A percentile compares a stretch with the other conserved stretches of the same genome.
phyloP scores from a whole-genome alignment of 83 land plant genomes.

The Thuja plicata region DNA sequence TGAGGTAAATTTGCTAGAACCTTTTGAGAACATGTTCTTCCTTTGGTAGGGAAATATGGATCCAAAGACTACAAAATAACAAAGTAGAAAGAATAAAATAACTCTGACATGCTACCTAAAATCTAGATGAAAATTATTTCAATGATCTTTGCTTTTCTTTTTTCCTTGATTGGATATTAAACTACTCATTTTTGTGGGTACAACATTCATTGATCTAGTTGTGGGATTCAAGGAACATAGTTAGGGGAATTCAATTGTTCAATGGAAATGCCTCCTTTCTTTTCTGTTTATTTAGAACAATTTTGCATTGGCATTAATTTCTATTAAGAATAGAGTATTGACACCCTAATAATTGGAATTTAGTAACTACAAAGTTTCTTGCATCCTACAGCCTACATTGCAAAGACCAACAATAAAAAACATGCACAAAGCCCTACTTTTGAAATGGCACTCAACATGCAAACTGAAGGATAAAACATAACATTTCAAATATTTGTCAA shows the following conservation, averaged over 20 bases:
- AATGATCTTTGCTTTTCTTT: background rate
- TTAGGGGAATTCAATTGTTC: background rate
- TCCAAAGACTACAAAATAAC: slow-evolving; percentile 24
- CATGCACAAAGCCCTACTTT: slow-evolving; percentile 54
- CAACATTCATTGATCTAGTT: no score
- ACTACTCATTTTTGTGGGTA: background rate
- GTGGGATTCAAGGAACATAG: background rate
- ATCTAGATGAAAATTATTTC: slow-evolving; percentile 8
- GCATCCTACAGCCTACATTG: slow-evolving; percentile 36
- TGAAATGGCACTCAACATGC: no score
- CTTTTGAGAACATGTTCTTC: background rate
- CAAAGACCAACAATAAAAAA: slow-evolving; percentile 31
- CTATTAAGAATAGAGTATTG: background rate
- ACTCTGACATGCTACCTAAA: slow-evolving; percentile 42
- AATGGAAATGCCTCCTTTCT: background rate
- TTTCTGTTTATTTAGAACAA: no score
- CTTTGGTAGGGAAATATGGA: slow-evolving; percentile 19
- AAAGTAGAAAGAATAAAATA: slow-evolving; percentile 26
- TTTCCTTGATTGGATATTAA: no score
- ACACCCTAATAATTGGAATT: background rate
- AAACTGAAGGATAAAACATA: no score
- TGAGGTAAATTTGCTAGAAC: background rate
- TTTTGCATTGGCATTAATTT: no score
- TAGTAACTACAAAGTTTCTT: background rate
- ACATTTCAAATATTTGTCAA: no score